A percentile compares a stretch with the other conserved stretches of the same genome.
These are phyloP conservation scores for Leccinum barrowsii DNA, from an alignment of 768 basidiomycete species.

Conservation along the genomic window DNA sequence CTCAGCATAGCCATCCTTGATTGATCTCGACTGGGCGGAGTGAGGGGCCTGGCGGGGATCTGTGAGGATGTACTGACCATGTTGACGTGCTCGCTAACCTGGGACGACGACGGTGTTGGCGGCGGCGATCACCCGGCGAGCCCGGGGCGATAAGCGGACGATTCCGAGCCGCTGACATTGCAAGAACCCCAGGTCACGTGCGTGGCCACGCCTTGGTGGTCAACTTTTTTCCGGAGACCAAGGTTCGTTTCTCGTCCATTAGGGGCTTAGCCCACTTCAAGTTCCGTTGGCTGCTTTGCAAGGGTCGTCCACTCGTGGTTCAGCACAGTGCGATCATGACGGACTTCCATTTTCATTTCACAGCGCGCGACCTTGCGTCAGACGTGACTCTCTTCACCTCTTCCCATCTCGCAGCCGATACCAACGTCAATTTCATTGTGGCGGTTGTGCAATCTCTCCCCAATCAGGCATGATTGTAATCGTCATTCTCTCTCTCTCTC, in stretches of 20 bases:
- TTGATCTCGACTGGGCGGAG: slow-evolving; percentile 23
- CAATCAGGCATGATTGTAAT: slow-evolving; percentile 5
- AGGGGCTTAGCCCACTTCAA: slow-evolving; percentile 10
- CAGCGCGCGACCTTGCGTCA: slow-evolving; percentile 8
- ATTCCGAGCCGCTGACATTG: slow-evolving; percentile 18
- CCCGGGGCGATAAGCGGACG: slow-evolving; percentile 17
- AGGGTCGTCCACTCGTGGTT: slow-evolving; percentile 13
- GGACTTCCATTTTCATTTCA: slow-evolving; percentile 22
- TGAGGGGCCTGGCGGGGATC: background rate
- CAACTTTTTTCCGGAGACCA: background rate
- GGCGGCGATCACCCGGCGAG: background rate
- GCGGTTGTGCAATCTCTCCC: background rate
- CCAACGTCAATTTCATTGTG: slow-evolving; percentile 4
- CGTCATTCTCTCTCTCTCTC: background rate
- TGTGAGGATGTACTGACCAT: slow-evolving; percentile 22
- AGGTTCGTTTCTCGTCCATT: background rate
- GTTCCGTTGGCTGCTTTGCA: slow-evolving; percentile 10
- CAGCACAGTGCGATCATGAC: slow-evolving; percentile 7
- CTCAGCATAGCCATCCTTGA: slow-evolving; percentile 48
- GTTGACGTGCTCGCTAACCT: slow-evolving; percentile 4
- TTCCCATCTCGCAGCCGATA: slow-evolving; percentile 17
- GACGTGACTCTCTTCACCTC: background rate
- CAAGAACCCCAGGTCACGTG: slow-evolving; percentile 19
- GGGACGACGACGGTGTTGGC: background rate
- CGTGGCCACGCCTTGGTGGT: background rate